Base-by-base conservation (phyloP, 768 basidiomycete genomes). In the Fomitopsis pulvina region DNA sequence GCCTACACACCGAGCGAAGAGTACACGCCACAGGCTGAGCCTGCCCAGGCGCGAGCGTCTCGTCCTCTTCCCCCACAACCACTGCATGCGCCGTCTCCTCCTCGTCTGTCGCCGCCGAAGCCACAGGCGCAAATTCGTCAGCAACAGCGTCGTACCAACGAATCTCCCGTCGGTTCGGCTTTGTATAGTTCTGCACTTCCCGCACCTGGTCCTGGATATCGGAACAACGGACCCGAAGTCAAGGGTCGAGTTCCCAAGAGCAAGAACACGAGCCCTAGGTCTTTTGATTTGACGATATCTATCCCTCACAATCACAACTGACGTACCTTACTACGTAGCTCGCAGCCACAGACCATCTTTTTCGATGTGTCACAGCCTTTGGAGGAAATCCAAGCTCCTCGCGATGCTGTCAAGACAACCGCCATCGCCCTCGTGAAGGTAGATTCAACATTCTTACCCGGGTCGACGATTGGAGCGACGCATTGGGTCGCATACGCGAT, bases 401-500 rank as follows among this genome's bases (percentile, higher is more conserved):
- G 75, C 7, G 89, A 92, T 54, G 77, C 75, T 3, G 85, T 90
- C 59, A 89, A 89, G 62, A 87, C 87, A n/a, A 92, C 90, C 0
- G 88, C 90, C 2, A 92, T 92, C 47, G 90, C 90, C 14, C 75
- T 92, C 42, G 87, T 92, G 62, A 87, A 83, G 66, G 88, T 92
- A 55, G 90, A 92, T 52, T 71, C 88, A 16, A 78, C 84, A 22
- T 92, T 92, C 69, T 70, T 91, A 50, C 87, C 86, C 40, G 90
- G 90, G 14, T 85, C 86, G 11, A 92, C 90, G 27, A 92, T 92
- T 48, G 90, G 90, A 9, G 90, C 90, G 12, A 91, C 90, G 4
- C 86, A 89, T 61, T 92, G 90, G 87, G 90, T 92, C 51, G 90
- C 90, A 14, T 92, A 92, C 60, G 90, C 89, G 22, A 92, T 92